Evolutionary conservation across 495 filamentous ascomycete genomes (phyloP), one percentile per base, ranked within the genome.

Genomic region (Lentithecium fluviatile): DNA sequence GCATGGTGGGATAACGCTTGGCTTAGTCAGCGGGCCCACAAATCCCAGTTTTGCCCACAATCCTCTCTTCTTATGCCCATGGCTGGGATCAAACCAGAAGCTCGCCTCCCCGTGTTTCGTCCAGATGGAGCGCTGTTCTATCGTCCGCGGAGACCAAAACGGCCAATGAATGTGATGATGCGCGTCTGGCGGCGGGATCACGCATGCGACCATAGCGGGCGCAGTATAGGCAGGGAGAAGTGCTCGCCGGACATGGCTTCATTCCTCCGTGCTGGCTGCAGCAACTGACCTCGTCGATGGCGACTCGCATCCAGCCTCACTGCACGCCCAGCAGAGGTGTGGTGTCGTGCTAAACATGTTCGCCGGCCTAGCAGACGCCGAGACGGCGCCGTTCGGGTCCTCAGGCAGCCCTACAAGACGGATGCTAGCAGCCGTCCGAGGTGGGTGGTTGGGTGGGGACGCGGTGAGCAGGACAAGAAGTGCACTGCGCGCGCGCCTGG

Each of bases 161-260:
- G 21, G 15, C 29, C 24, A 34, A 13, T 48, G 25, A 10, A 36
- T 32, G 29, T 17, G 48, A 2, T 19, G 29, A 24, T 24, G 26
- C 48, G 24, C 24, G 23, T 29, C 29, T 51, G 7, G 6, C 48
- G 29, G 48, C 26, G 21, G 34, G 48, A 51, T 51, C 48, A 51
- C 48, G 48, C 48, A 51, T 29, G 48, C 45, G 48, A 29, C 29
- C 6, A 51, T 51, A 51, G 4, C 5, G 21, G 23, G 34, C 11
- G 20, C 12, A 8, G 4, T 51, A 51, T 51, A 51, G 48, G 29
- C 48, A 51, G 48, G 48, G 48, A 34, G 15, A 20, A 15, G 40
- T 43, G 6, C 13, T 43, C 15, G 19, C 40, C 40, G 40, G 4
- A 43, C 40, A 13, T 13, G 40, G 13, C 40, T 13, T 43, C 15